phyloP scores from a whole-genome alignment of 2,329 filamentous ascomycete species.

The Didymella segeticola region DNA sequence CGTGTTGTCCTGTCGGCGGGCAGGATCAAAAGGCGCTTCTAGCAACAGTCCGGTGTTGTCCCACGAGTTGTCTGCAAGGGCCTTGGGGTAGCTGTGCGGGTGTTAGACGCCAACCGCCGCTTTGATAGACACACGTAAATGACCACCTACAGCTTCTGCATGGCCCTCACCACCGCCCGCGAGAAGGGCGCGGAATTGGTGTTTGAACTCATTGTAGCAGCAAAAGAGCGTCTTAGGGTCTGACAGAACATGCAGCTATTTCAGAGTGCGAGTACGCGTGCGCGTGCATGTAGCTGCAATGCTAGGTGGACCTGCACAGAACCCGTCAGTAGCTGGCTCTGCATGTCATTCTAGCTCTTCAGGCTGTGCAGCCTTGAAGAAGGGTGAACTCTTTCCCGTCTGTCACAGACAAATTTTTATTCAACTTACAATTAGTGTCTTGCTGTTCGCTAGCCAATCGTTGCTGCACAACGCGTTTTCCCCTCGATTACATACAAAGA shows the following conservation, averaged over 20 bases:
- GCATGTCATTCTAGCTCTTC: background rate
- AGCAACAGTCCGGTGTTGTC: constrained; percentile 91
- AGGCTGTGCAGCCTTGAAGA: background rate
- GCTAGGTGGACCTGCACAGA: background rate
- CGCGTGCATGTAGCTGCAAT: background rate
- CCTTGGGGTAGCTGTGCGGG: constrained; percentile 77
- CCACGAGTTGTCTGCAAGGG: constrained; percentile 86
- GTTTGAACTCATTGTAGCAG: constrained; percentile 48
- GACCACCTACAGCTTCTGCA: constrained; percentile 75
- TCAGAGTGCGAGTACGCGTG: background rate
- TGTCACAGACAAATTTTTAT: background rate
- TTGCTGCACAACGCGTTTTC: background rate
- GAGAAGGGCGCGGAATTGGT: constrained; percentile 66
- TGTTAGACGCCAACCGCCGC: constrained; percentile 13
- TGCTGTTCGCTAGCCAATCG: background rate
- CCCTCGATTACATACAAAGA: background rate
- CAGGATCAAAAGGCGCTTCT: constrained; percentile 69
- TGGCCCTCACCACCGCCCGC: constrained; percentile 73
- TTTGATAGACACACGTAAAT: background rate
- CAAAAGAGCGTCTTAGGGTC: constrained; percentile 43
- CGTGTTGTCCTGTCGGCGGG: constrained; percentile 66
- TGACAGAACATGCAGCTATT: constrained; percentile 40
- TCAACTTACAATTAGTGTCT: background rate
- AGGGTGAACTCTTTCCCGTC: background rate
- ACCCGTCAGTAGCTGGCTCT: background rate